phyloP scores from a whole-genome alignment of 176 grass and related monocot species.

The Oryza brachyantha region DNA sequence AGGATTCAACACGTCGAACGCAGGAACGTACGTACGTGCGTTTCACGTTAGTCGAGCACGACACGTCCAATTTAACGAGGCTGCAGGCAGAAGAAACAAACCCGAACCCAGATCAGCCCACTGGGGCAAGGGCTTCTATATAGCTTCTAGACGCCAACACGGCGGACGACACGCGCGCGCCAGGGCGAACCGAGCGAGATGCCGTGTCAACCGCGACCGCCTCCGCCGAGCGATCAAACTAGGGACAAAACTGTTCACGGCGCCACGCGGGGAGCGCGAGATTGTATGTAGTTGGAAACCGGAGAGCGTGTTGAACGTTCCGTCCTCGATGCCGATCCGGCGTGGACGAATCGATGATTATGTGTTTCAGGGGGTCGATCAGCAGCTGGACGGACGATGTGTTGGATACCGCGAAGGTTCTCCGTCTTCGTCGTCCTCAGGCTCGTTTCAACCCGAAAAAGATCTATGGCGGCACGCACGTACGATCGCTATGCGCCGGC shows the following conservation, averaged over 20 bases:
- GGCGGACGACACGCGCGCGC: neutral
- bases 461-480: too few species aligned
- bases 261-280: neutral
- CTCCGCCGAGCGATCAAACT: neutral
- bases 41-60: neutral
- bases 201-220: neutral
- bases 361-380: too few species aligned
- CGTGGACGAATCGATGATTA: too few species aligned
- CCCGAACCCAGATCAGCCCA: neutral
- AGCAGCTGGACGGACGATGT: too few species aligned
- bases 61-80: too few species aligned
- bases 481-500: too few species aligned
- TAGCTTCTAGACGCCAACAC: neutral
- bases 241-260: neutral
- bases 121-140: neutral
- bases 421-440: too few species aligned
- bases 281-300: too few species aligned
- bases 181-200: neutral
- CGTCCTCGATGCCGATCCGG: too few species aligned
- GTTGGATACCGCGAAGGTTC: too few species aligned
- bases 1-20: neutral
- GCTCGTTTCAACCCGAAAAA: too few species aligned
- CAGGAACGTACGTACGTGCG: neutral
- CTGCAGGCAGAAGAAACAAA: neutral
- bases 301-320: neutral